phyloP scores from a whole-genome alignment of 352 stramenopile species.

The Achlya hypogyna region DNA sequence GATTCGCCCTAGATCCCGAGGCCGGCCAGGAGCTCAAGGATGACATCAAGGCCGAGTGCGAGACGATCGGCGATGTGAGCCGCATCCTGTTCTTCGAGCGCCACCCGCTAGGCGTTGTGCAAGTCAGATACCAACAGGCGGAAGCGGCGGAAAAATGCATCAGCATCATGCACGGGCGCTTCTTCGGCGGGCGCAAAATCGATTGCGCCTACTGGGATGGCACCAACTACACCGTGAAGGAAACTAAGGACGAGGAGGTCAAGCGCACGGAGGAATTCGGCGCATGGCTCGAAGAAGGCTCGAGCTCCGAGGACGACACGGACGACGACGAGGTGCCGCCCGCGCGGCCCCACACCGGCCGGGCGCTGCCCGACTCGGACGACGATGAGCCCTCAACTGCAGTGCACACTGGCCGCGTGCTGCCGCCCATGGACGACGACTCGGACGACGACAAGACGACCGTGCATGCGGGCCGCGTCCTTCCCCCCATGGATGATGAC shows the following conservation, averaged over 20 bases:
- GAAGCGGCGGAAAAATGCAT: constrained; percentile 79
- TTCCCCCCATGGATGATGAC: background rate
- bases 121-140: constrained; percentile 90
- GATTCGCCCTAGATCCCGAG: constrained; percentile 56
- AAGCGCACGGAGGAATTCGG: constrained; percentile 89
- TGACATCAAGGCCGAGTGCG: constrained; percentile 74
- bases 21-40: constrained; percentile 68
- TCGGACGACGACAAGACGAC: constrained; percentile 29
- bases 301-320: constrained; percentile 34
- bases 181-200: constrained; percentile 82
- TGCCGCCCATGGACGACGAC: constrained; percentile 42
- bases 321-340: constrained; percentile 18
- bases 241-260: constrained; percentile 70
- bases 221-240: constrained; percentile 87
- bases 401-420: constrained; percentile 43
- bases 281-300: constrained; percentile 87
- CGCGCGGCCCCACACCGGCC: constrained; percentile 22
- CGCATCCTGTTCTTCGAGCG: constrained; percentile 95
- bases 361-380: constrained; percentile 24
- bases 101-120: constrained; percentile 85
- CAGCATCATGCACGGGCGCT: constrained; percentile 83
- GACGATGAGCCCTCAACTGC: constrained; percentile 13
- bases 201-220: constrained; percentile 92
- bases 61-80: constrained; percentile 76
- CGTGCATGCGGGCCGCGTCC: constrained; percentile 20